Evolutionary conservation across 2,329 filamentous ascomycete genomes (phyloP).

Genomic region (Cadophora sp.): DNA sequence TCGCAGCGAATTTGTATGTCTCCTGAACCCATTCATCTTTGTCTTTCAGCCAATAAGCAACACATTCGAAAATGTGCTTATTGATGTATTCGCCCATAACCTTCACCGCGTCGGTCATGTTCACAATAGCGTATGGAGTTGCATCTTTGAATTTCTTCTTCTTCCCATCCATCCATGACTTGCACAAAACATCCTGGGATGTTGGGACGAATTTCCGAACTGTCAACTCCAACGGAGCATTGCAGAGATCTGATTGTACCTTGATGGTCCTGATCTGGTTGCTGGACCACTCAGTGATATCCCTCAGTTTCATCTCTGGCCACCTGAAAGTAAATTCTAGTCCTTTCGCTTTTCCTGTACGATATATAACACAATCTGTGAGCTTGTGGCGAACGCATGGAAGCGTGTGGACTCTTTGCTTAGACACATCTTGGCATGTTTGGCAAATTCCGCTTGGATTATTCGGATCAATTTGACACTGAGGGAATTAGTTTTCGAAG

Average conservation of each 20-base stretch:
- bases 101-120: neutral
- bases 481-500: neutral
- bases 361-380: neutral
- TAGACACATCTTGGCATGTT: neutral
- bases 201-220: neutral
- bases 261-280: neutral
- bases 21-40: neutral
- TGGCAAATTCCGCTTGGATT: neutral
- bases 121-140: neutral
- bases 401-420: neutral
- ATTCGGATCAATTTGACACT: neutral
- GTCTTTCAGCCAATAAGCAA: neutral
- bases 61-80: neutral
- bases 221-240: neutral
- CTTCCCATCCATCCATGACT: neutral
- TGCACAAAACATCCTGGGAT: neutral
- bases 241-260: neutral
- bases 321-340: neutral
- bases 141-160: neutral
- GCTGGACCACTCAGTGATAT: neutral
- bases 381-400: neutral
- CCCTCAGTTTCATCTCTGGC: neutral
- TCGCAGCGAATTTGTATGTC: neutral
- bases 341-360: neutral
- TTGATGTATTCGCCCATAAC: neutral